Percentiles rank a stretch among this genome's conserved stretches.
Conservation (phyloP, 73 alveolate genomes). For the Paraurostyla sp. region DNA sequence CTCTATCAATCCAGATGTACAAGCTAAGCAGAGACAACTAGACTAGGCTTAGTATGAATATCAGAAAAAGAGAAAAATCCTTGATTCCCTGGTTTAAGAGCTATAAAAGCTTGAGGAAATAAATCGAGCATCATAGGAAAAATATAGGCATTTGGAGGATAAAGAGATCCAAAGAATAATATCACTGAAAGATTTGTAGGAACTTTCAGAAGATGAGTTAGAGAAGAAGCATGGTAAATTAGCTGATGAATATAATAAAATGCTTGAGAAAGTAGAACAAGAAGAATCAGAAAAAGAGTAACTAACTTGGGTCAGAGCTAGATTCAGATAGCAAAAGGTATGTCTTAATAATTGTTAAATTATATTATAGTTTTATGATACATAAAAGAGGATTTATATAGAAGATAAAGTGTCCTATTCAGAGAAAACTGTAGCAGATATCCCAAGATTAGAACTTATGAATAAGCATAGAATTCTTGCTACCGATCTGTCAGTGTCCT, state of each 20-base stretch:
- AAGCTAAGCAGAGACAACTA: too few species aligned
- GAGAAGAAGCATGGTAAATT: constrained; percentile 33
- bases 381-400: background rate
- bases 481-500: background rate
- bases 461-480: constrained; percentile 33
- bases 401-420: constrained; percentile 15
- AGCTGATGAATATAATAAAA: background rate
- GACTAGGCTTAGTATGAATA: too few species aligned
- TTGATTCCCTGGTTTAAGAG: too few species aligned
- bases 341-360: background rate
- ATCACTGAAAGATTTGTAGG: background rate
- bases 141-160: background rate
- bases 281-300: constrained; percentile 30
- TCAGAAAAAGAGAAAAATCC: too few species aligned
- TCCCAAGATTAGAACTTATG: constrained; percentile 26
- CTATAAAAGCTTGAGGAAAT: too few species aligned
- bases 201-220: constrained; percentile 15
- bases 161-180: background rate
- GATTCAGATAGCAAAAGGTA: constrained; percentile 6
- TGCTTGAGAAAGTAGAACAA: background rate
- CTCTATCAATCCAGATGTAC: too few species aligned
- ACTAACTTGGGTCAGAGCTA: background rate
- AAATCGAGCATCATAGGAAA: too few species aligned
- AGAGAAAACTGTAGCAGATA: background rate
- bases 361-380: constrained; percentile 16